Evolutionary conservation across 2,329 filamentous ascomycete genomes (phyloP).

Genomic region (Colletotrichum scovillei): DNA sequence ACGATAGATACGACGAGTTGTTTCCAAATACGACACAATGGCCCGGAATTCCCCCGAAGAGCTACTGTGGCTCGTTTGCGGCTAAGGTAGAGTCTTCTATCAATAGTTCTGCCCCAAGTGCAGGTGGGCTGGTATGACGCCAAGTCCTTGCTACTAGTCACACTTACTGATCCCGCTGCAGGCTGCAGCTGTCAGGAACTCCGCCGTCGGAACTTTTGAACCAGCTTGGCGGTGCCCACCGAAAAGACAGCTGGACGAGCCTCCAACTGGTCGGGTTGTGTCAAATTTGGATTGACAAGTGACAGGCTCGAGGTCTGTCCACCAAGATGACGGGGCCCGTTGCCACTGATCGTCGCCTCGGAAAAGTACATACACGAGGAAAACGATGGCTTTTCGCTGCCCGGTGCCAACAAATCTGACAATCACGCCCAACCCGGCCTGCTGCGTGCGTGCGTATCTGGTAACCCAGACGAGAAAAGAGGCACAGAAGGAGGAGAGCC

Average conservation of each 20-base stretch:
- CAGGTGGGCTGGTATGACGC: conserved; percentile 7
- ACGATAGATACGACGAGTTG: background rate
- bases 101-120: background rate
- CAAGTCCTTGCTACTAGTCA: background rate
- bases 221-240: conserved; percentile 20
- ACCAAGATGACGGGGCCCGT: background rate
- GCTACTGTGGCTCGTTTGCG: background rate
- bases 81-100: background rate
- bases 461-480: background rate
- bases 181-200: conserved; percentile 16
- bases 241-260: background rate
- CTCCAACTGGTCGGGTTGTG: conserved; percentile 1
- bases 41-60: background rate
- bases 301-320: conserved; percentile 21
- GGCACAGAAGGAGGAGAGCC: background rate
- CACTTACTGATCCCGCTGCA: background rate
- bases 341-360: conserved; percentile 25
- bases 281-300: conserved; percentile 20
- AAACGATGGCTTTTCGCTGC: background rate
- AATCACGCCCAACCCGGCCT: too few species aligned
- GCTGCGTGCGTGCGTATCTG: background rate
- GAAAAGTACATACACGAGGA: background rate
- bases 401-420: background rate
- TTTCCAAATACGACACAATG: background rate
- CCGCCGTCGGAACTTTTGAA: conserved; percentile 23